A percentile compares a stretch with the other conserved stretches of the same genome.
Evolutionary conservation across 2,329 filamentous ascomycete genomes (phyloP).

Genomic region (Phyllosticta citriasiana): DNA sequence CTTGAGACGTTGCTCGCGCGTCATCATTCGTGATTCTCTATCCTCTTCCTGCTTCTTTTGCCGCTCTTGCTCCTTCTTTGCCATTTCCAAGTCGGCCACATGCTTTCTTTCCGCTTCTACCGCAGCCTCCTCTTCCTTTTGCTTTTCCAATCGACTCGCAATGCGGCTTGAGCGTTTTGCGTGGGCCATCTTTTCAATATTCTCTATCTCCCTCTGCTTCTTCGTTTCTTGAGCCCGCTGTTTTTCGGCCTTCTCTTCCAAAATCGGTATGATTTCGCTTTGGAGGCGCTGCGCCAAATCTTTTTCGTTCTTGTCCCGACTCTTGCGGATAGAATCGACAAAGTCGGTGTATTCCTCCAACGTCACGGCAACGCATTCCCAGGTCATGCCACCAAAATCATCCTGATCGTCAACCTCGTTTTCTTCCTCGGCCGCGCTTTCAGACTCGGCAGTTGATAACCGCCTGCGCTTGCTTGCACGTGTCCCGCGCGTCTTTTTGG

Average conservation of each 20-base stretch:
- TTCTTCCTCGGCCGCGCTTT: slow-evolving; percentile 32
- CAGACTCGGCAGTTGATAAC: slow-evolving; percentile 37
- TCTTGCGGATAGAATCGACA: slow-evolving; percentile 60
- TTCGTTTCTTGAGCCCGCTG: slow-evolving; percentile 62
- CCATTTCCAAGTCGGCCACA: slow-evolving; percentile 53
- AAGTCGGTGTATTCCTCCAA: slow-evolving; percentile 67
- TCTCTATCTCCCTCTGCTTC: slow-evolving; percentile 71
- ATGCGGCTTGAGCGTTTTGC: slow-evolving; percentile 90
- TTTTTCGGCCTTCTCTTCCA: slow-evolving; percentile 63
- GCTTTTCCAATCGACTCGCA: slow-evolving; percentile 69
- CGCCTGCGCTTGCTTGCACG: slow-evolving; percentile 66
- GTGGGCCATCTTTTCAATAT: slow-evolving; percentile 76
- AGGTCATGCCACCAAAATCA: slow-evolving; percentile 65
- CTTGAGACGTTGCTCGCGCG: slow-evolving; percentile 72
- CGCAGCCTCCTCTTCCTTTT: slow-evolving; percentile 61
- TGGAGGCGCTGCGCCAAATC: slow-evolving; percentile 60
- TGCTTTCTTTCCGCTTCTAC: slow-evolving; percentile 61
- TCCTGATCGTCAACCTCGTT: slow-evolving; percentile 33
- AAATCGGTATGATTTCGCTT: slow-evolving; percentile 70
- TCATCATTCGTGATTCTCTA: slow-evolving; percentile 69
- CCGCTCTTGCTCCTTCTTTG: slow-evolving; percentile 47
- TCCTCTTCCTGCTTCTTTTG: slow-evolving; percentile 62
- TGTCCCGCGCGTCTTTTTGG: slow-evolving; percentile 45
- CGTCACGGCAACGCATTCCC: slow-evolving; percentile 84
- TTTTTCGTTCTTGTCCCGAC: slow-evolving; percentile 77